phyloP scores from a whole-genome alignment of 345 rosid species.

The Passiflora organensis region DNA sequence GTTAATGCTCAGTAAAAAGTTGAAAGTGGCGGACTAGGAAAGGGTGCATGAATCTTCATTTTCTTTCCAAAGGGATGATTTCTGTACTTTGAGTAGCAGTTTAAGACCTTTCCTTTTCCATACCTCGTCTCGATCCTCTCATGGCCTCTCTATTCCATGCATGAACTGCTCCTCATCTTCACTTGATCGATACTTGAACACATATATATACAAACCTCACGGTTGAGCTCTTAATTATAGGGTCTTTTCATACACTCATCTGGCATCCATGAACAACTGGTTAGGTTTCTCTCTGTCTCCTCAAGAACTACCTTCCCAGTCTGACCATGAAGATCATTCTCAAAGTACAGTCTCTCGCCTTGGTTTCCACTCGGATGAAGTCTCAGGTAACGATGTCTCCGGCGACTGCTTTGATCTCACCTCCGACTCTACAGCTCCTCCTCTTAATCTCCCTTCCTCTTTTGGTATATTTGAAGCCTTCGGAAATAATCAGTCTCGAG shows the following conservation, averaged over 20 bases:
- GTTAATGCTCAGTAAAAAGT: neutral
- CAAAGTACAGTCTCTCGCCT: slow-evolving; percentile 21
- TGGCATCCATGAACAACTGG: slow-evolving; percentile 28
- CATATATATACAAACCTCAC: too few relatives aligned
- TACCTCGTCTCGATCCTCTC: slow-evolving; percentile 6
- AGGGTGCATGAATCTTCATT: slow-evolving; percentile 28
- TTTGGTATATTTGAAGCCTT: slow-evolving; percentile 60
- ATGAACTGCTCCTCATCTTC: slow-evolving; percentile 10
- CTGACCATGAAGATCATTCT: slow-evolving; percentile 15
- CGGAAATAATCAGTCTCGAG: slow-evolving; percentile 61
- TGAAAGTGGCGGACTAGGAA: slow-evolving; percentile 1
- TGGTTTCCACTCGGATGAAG: slow-evolving; percentile 18
- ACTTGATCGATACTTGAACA: neutral
- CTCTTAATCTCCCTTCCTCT: slow-evolving; percentile 42
- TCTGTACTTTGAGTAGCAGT: slow-evolving; percentile 11
- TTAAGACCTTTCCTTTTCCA: slow-evolving; percentile 27
- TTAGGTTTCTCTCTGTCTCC: slow-evolving; percentile 25
- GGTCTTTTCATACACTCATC: neutral
- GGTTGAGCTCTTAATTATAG: neutral
- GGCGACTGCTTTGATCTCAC: slow-evolving; percentile 52
- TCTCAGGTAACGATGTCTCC: slow-evolving; percentile 22
- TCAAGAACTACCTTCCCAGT: slow-evolving; percentile 15
- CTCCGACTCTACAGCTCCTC: slow-evolving; percentile 33
- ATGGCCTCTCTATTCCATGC: slow-evolving; percentile 19
- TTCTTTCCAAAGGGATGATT: slow-evolving; percentile 16